Base-by-base conservation (phyloP, 805 yeast species). In the Saccharomycopsis javanensis region DNA sequence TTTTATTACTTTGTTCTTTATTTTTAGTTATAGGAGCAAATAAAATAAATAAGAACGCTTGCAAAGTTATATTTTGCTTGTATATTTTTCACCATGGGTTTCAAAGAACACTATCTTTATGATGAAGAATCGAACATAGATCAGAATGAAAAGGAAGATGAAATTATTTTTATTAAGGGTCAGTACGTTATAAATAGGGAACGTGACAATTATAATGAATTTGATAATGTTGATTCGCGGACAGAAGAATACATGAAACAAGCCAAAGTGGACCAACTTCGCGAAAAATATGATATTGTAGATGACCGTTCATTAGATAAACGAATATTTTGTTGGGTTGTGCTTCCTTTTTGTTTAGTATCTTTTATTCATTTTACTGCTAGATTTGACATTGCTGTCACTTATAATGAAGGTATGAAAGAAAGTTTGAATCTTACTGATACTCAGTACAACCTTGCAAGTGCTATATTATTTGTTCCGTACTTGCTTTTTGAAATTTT, bases 311-410 rank as follows among this genome's bases (percentile, higher is more conserved):
- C 48, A 20, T 46, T 59, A 5, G 55, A 56, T 20, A 16, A 42
- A 4, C 57, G 51, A 46, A 53, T 59, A 4, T 51, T 50, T 10
- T 16, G 55, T 28, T 57, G 57, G 31, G 60, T 57, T 31, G 57
- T 59, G n/a, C n/a, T 51, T 18, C 62, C 62, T 5, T 57, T 59
- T 20, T 59, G 62, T 48, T 15, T 59, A n/a, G 50, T 59, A n/a
- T 59, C 62, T 3, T 54, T 59, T 11, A 57, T 59, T 30, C 62
- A 57, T 23, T 57, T 53, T n/a, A 59, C 53, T 55, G 57, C 62
- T n/a, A 35, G 62, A 27, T 59, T 59, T 23, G 42, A 57, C 18
- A 59, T 59, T 35, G 62, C 62, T 5, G 62, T 54, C 3, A 57
- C 60, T 4, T 46, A 57, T 13, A 50, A 54, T 23, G 58, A 10